Base-by-base conservation (phyloP, 1,284 basidiomycete species). In the Leccinum pallidistipes region DNA sequence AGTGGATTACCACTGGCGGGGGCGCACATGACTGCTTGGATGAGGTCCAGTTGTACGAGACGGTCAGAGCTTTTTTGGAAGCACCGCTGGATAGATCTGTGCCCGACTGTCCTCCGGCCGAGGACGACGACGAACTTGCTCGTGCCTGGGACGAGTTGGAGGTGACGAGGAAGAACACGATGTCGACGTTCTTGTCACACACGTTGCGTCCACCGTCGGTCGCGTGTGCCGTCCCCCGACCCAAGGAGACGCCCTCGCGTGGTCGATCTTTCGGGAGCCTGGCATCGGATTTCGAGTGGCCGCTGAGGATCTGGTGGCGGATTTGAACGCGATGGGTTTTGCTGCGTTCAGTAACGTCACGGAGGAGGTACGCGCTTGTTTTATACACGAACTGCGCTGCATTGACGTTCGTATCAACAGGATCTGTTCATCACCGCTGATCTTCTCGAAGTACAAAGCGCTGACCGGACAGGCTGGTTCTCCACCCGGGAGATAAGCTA, bases 401-500 rank as follows among this genome's bases (percentile, higher is more conserved):
- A 27, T 18, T 66, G 52, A 67, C 55, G 24, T 52, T 45, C 61
- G 56, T 47, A 40, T 14, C 65, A 11, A 65, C 29, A 88, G 88
- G 91, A 93, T 74, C 77, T 93, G 43, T 87, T 90, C 67, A 79
- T 86, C 54, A 86, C 88, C 16, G 82, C 85, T 4, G 91, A 94
- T 71, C 76, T 92, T 18, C 79, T 94, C 14, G 91, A 94, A 72
- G 83, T 90, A 1, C 91, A 93, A 72, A 87, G 84, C 5, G 83
- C 84, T 16, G 91, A 94, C 71, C 83, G 85, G 38, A 86, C 84
- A 3, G 91, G 88, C 2, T 94, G 91, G 91, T 90, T 90, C 74
- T 78, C 82, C 9, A 66, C 77, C 40, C 80, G 84, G 61, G 90
- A 92, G 34, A 70, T 76, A 1, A 75, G 71, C 36, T 75, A 79